Evolutionary conservation across 2,329 filamentous ascomycete species (phyloP).

Genomic region (Phyllosticta capitalensis): DNA sequence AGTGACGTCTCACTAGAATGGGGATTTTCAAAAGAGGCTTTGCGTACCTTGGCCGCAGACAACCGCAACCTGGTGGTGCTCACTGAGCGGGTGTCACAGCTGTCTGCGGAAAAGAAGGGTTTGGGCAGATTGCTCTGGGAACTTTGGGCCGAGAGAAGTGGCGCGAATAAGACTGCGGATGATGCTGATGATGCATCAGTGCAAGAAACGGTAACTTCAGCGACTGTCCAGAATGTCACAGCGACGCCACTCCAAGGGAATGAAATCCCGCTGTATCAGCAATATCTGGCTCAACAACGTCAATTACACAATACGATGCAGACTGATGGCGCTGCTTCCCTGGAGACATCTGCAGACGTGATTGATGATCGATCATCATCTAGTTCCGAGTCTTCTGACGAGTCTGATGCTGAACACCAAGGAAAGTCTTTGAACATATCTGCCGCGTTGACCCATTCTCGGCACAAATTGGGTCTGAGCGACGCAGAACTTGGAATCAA

Average conservation of each 20-base stretch:
- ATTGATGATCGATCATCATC: conserved; percentile 80
- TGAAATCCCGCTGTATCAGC: conserved; percentile 76
- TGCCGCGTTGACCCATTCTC: conserved; percentile 71
- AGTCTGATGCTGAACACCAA: conserved; percentile 82
- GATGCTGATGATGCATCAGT: conserved; percentile 51
- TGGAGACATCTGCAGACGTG: conserved; percentile 62
- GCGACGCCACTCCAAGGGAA: conserved; percentile 60
- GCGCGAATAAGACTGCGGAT: conserved; percentile 15
- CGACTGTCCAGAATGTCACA: conserved; percentile 28
- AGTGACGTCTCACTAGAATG: conserved; percentile 87
- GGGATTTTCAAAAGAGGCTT: conserved; percentile 80
- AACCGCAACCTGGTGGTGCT: conserved; percentile 76
- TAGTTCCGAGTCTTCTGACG: conserved; percentile 76
- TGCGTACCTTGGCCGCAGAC: conserved; percentile 66
- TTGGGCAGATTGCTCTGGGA: conserved; percentile 71
- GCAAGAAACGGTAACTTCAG: conserved; percentile 49
- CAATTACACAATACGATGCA: conserved; percentile 78
- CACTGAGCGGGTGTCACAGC: conserved; percentile 58
- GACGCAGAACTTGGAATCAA: conserved; percentile 91
- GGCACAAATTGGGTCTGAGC: conserved; percentile 76
- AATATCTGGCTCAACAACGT: conserved; percentile 80
- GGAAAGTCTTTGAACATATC: conserved; percentile 86
- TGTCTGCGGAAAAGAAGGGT: conserved; percentile 23
- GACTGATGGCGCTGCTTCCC: conserved; percentile 53
- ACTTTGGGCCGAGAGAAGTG: conserved; percentile 27